Conservation (phyloP, 371 early-diverging fungal species). For the Haplosporangium sp. region DNA sequence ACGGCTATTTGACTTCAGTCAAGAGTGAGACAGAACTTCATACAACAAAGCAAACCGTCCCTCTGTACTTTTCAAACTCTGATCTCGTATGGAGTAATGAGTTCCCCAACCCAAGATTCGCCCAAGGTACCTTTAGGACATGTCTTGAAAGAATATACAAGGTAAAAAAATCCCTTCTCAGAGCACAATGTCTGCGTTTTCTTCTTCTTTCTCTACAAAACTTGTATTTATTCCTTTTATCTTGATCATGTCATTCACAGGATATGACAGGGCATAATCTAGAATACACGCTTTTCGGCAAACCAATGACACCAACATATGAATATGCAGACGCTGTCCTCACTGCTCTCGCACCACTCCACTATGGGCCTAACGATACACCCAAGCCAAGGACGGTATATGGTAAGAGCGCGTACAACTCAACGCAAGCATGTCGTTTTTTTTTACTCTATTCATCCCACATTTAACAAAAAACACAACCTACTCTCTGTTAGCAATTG, state of each 20-base stretch:
- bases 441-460: too few relatives aligned
- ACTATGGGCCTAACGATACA: constrained; percentile 12
- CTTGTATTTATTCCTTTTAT: too few relatives aligned
- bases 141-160: constrained; percentile 74
- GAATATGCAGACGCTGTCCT: constrained; percentile 73
- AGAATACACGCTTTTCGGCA: constrained; percentile 84
- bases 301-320: constrained; percentile 83
- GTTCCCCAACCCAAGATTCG: constrained; percentile 80
- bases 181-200: too few relatives aligned
- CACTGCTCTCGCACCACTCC: constrained; percentile 42
- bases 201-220: neutral
- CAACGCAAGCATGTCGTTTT: neutral
- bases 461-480: neutral
- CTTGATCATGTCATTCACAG: constrained; percentile 3
- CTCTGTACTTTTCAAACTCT: constrained; percentile 85
- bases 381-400: constrained; percentile 39
- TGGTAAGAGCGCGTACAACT: constrained; percentile 20
- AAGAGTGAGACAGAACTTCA: constrained; percentile 51
- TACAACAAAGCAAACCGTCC: constrained; percentile 64
- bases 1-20: constrained; percentile 72
- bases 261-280: constrained; percentile 62
- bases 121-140: constrained; percentile 83
- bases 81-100: constrained; percentile 89
- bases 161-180: constrained; percentile 18
- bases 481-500: constrained; percentile 63